A percentile compares a stretch with the other conserved stretches of the same genome.
phyloP scores from a whole-genome alignment of 129 eudicot genomes.

The Tagetes patula region DNA sequence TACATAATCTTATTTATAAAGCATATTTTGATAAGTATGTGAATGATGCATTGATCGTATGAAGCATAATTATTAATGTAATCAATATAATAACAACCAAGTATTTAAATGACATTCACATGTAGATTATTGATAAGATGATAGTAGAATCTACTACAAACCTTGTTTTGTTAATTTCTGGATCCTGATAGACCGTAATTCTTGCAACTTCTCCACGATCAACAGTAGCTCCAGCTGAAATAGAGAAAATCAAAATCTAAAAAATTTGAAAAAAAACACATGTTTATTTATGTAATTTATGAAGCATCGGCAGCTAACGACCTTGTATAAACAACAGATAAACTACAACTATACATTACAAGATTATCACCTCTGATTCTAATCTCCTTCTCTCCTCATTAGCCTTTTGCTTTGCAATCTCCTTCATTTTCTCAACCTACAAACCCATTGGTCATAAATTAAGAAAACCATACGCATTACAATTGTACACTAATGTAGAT shows the following conservation, averaged over 20 bases:
- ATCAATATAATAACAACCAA: not conserved
- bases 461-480: conserved; percentile 4
- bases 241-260: conserved; percentile 13
- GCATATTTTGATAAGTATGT: not conserved
- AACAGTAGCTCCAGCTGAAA: conserved; percentile 86
- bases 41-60: not conserved
- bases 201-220: conserved; percentile 95
- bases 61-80: not conserved
- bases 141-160: conserved; percentile 22
- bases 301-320: conserved; percentile 7
- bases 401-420: conserved; percentile 82
- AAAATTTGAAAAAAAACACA: not conserved
- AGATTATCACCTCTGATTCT: conserved; percentile 77
- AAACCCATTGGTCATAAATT: conserved; percentile 9
- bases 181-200: conserved; percentile 84
- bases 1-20: not conserved
- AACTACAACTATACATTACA: not conserved
- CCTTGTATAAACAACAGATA: conserved; percentile 4
- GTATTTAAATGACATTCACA: conserved; percentile 3
- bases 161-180: conserved; percentile 96
- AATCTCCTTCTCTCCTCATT: conserved; percentile 75
- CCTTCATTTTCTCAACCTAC: conserved; percentile 98
- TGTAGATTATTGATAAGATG: not conserved
- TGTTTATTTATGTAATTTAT: not conserved
- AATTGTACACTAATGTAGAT: not conserved